phyloP scores from a whole-genome alignment of 306 rosid species.

The Luffa aegyptiaca region DNA sequence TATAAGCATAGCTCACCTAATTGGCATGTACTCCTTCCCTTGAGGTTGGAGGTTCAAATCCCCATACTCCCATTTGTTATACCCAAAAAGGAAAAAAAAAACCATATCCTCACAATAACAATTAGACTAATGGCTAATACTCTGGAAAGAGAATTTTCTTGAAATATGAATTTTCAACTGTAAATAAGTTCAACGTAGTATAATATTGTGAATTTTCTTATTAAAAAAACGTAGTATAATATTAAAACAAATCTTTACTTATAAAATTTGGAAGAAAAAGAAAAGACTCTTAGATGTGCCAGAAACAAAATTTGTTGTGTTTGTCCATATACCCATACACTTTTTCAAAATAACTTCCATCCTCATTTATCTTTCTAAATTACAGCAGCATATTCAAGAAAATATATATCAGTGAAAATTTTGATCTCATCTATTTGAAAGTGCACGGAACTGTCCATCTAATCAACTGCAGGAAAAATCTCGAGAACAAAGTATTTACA shows the following conservation, averaged over 20 bases:
- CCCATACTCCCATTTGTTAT: too few species aligned
- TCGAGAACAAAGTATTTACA: background rate
- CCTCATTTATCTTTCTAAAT: background rate
- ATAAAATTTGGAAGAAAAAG: background rate
- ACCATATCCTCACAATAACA: background rate
- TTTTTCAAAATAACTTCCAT: background rate
- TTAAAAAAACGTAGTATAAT: background rate
- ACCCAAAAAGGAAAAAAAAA: too few species aligned
- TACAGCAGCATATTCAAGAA: background rate
- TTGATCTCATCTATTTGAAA: background rate
- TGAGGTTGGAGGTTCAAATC: too few species aligned
- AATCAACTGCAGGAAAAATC: background rate
- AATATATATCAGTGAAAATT: background rate
- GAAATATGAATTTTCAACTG: background rate
- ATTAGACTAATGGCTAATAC: background rate
- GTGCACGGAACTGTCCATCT: background rate
- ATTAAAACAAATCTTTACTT: background rate
- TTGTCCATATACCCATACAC: background rate
- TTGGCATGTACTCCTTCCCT: too few species aligned
- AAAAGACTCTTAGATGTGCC: background rate
- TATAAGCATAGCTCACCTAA: too few species aligned
- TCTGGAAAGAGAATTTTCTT: background rate
- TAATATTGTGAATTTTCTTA: background rate
- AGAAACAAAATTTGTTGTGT: background rate
- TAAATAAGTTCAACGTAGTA: background rate